Evolutionary conservation across 768 basidiomycete species (phyloP).

Genomic region (Coprinopsis marcescibilis): DNA sequence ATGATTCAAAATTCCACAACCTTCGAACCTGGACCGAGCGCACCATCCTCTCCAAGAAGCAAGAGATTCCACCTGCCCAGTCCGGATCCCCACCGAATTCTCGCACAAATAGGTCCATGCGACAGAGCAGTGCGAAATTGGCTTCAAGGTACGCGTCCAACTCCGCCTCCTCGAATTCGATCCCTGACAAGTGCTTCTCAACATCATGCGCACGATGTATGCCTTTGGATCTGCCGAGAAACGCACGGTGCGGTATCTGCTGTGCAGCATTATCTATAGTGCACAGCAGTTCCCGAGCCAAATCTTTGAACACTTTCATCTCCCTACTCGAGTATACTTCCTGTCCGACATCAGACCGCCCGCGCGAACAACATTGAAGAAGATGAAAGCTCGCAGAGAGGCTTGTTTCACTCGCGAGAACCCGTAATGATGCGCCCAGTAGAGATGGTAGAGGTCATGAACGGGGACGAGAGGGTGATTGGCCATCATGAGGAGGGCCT

Average conservation of each 20-base stretch:
- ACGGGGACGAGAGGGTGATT: slow-evolving; percentile 30
- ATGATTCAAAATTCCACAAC: too few relatives aligned
- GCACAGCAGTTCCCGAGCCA: slow-evolving; percentile 14
- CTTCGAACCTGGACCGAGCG: too few relatives aligned
- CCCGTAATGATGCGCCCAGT: slow-evolving; percentile 29
- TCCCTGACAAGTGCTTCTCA: background rate
- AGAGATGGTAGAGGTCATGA: slow-evolving; percentile 16
- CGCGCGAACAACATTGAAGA: slow-evolving; percentile 31
- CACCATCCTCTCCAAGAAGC: too few relatives aligned
- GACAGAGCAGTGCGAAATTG: too few relatives aligned
- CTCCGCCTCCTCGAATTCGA: too few relatives aligned
- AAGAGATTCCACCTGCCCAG: too few relatives aligned
- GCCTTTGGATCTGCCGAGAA: slow-evolving; percentile 14
- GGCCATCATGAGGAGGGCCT: slow-evolving; percentile 29
- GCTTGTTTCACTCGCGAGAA: slow-evolving; percentile 24
- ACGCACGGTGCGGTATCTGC: slow-evolving; percentile 24
- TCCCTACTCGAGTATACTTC: slow-evolving; percentile 22
- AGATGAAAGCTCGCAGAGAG: slow-evolving; percentile 28
- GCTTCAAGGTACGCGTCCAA: too few relatives aligned
- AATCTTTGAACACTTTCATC: slow-evolving; percentile 15
- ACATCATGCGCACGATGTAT: background rate
- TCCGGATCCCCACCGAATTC: too few relatives aligned
- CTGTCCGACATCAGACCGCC: slow-evolving; percentile 22
- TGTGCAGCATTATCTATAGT: slow-evolving; percentile 27
- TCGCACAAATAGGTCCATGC: too few relatives aligned